Percentiles rank a stretch among this genome's conserved stretches.
Evolutionary conservation across 495 filamentous ascomycete genomes (phyloP).

Genomic region (Penicillium parvum): DNA sequence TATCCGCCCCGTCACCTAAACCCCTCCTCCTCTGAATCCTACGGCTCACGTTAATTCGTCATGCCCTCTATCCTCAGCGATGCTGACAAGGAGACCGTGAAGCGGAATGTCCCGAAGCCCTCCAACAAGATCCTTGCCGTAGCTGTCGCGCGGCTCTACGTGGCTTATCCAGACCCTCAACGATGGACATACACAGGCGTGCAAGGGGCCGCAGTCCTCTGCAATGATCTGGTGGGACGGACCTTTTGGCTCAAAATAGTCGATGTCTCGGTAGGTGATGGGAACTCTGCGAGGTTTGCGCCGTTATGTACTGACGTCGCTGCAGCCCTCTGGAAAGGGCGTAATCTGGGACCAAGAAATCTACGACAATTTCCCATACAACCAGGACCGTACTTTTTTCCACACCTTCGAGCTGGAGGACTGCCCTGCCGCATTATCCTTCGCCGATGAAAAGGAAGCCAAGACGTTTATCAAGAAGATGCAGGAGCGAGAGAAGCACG

Average conservation of each 20-base stretch:
- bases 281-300: neutral
- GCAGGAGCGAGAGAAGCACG: conserved; percentile 88
- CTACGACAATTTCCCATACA: conserved; percentile 89
- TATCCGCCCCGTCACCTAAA: conserved; percentile 4
- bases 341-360: conserved; percentile 99
- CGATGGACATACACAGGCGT: conserved; percentile 94
- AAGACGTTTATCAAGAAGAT: conserved; percentile 93
- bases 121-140: conserved; percentile 94
- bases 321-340: conserved; percentile 70
- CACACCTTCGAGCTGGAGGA: conserved; percentile 94
- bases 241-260: conserved; percentile 98
- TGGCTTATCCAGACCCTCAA: conserved; percentile 80
- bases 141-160: conserved; percentile 89
- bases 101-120: conserved; percentile 82
- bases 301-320: conserved; percentile 14
- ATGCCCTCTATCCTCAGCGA: conserved; percentile 90
- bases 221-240: conserved; percentile 89
- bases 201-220: conserved; percentile 88
- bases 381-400: conserved; percentile 94
- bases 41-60: conserved; percentile 18
- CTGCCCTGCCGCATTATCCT: conserved; percentile 83
- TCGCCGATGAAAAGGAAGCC: conserved; percentile 94
- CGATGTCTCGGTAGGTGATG: conserved; percentile 77
- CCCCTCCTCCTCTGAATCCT: conserved; percentile 1
- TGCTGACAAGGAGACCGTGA: conserved; percentile 89